Conservation (phyloP, 2,329 filamentous ascomycete genomes). For the Colletotrichum horii region DNA sequence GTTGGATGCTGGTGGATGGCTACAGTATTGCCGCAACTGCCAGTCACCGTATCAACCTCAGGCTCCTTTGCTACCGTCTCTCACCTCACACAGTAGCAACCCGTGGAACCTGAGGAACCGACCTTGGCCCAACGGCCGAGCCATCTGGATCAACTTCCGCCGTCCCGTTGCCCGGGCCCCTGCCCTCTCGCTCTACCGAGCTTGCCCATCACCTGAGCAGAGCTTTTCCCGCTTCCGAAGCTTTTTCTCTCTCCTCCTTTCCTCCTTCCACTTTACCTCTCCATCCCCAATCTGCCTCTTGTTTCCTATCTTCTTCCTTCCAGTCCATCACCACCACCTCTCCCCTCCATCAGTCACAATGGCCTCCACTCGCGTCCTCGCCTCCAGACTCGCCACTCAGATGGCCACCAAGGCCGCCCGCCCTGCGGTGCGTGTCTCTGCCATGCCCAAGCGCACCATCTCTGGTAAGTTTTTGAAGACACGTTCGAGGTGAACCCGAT, state of each 20-base stretch:
- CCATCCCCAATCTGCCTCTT: slow-evolving; percentile 22
- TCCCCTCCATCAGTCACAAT: slow-evolving; percentile 70
- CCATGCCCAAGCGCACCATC: slow-evolving; percentile 77
- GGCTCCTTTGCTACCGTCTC: background rate
- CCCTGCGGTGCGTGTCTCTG: slow-evolving; percentile 71
- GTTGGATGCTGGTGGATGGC: background rate
- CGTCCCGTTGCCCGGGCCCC: slow-evolving; percentile 24
- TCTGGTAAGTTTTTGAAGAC: slow-evolving; percentile 62
- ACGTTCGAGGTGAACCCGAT: background rate
- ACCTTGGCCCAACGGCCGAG: slow-evolving; percentile 14
- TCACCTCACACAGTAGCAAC: background rate
- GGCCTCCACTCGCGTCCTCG: slow-evolving; percentile 78
- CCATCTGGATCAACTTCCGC: slow-evolving; percentile 24
- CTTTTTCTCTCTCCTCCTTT: slow-evolving; percentile 45
- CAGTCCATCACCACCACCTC: slow-evolving; percentile 38
- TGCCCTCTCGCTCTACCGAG: slow-evolving; percentile 23
- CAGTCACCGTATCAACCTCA: slow-evolving; percentile 11
- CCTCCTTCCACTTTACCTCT: slow-evolving; percentile 34
- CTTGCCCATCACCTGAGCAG: slow-evolving; percentile 23
- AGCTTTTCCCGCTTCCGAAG: slow-evolving; percentile 34
- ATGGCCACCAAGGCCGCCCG: slow-evolving; percentile 78
- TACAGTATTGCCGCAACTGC: background rate
- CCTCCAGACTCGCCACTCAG: slow-evolving; percentile 78
- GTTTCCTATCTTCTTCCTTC: slow-evolving; percentile 25
- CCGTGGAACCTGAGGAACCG: slow-evolving; percentile 11